These are phyloP conservation scores for Ophiorrhiza pumila DNA, from an alignment of 257 asterid genomes.

Conservation along the genomic window DNA sequence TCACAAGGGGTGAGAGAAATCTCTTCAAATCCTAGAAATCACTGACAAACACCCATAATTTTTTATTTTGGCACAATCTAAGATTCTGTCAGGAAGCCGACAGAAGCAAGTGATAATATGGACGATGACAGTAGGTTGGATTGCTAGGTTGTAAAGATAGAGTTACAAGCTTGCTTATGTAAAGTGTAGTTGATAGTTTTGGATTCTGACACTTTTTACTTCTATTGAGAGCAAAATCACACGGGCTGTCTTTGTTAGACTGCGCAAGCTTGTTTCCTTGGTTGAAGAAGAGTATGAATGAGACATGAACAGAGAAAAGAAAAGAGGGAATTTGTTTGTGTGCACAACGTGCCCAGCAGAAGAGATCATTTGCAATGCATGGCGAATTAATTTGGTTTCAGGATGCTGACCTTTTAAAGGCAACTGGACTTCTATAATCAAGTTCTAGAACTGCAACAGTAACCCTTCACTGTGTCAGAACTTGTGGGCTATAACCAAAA, in stretches of 20 bases:
- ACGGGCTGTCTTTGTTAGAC: background rate
- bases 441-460: background rate
- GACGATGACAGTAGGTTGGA: too few species aligned
- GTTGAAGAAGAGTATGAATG: too few species aligned
- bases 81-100: too few species aligned
- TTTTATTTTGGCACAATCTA: too few species aligned
- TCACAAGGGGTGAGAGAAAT: constrained; percentile 43
- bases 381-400: too few species aligned
- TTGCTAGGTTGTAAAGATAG: constrained; percentile 3
- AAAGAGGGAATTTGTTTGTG: background rate
- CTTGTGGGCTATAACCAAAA: too few species aligned
- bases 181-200: background rate
- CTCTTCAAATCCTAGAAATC: constrained; percentile 43
- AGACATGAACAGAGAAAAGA: background rate
- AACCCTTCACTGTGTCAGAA: too few species aligned
- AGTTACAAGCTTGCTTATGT: constrained; percentile 1
- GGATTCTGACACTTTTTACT: background rate
- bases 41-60: background rate
- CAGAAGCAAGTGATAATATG: too few species aligned
- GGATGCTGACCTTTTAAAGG: background rate
- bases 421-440: background rate
- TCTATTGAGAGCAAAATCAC: too few species aligned
- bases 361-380: background rate
- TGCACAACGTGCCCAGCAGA: background rate
- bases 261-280: too few species aligned